Conservation (phyloP, 1,139 yeast species). For the Zygoascus hellenicus region DNA sequence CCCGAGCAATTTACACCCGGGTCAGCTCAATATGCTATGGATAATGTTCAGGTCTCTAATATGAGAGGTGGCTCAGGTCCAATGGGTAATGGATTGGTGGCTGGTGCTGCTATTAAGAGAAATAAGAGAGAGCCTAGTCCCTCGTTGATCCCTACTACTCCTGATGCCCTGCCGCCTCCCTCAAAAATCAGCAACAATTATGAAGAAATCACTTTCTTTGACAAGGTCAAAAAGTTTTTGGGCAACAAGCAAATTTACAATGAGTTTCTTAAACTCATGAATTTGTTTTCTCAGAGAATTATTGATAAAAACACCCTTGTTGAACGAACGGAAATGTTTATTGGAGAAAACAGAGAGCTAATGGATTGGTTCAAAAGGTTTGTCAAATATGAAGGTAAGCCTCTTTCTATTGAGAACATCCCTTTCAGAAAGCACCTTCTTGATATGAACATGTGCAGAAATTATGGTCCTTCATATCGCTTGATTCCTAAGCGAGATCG, state of each 20-base stretch:
- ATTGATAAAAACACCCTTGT: constrained; percentile 79
- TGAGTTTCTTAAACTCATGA: constrained; percentile 82
- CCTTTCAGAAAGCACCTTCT: constrained; percentile 84
- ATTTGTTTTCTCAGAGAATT: constrained; percentile 82
- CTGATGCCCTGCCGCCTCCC: constrained; percentile 68
- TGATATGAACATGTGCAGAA: constrained; percentile 75
- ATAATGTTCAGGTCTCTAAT: constrained; percentile 36
- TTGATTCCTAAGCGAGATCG: constrained; percentile 91
- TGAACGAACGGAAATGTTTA: constrained; percentile 75
- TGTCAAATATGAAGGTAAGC: constrained; percentile 68
- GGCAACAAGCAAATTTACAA: constrained; percentile 87
- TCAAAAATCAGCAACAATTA: constrained; percentile 51
- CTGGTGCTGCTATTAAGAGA: constrained; percentile 26
- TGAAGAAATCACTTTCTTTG: constrained; percentile 88
- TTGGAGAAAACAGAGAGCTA: constrained; percentile 75
- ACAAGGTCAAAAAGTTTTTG: constrained; percentile 82
- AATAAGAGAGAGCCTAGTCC: constrained; percentile 44
- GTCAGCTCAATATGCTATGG: constrained; percentile 19
- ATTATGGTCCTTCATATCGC: constrained; percentile 87
- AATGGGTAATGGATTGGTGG: constrained; percentile 37
- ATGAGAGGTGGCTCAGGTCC: constrained; percentile 28
- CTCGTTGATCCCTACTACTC: constrained; percentile 74
- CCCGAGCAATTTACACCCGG: constrained; percentile 14
- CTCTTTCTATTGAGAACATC: constrained; percentile 71
- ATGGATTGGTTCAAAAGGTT: constrained; percentile 88